A percentile compares a stretch with the other conserved stretches of the same genome.
Conservation (phyloP, 805 yeast species). For the Zygoascus tannicola region DNA sequence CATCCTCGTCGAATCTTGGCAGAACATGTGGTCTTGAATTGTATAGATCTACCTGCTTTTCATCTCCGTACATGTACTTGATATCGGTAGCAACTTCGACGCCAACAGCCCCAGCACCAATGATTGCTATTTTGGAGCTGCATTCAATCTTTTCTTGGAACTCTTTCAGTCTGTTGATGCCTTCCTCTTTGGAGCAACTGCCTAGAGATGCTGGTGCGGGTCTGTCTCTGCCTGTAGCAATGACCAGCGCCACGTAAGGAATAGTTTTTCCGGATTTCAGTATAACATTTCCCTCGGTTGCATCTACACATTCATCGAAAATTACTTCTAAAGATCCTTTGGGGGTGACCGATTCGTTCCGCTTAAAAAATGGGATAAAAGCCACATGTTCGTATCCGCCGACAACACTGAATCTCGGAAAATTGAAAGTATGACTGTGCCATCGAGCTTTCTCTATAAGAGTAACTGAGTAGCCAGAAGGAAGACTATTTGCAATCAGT, state of each 20-base stretch:
- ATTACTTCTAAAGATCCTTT: conserved; percentile 6
- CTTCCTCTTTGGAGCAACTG: conserved; percentile 1
- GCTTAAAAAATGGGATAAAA: conserved; percentile 7
- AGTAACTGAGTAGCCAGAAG: conserved; percentile 3
- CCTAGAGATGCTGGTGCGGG: conserved; percentile 4
- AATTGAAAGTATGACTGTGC: conserved; percentile 8
- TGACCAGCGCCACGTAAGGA: conserved; percentile 4
- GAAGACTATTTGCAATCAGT: conserved; percentile 5
- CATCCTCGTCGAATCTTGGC: conserved; percentile 7
- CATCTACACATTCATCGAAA: conserved; percentile 4
- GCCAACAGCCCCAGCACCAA: conserved; percentile 15
- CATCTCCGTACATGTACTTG: conserved; percentile 7
- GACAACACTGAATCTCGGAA: conserved; percentile 9
- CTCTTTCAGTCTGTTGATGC: conserved; percentile 5
- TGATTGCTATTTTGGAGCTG: conserved; percentile 6
- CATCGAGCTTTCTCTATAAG: conserved; percentile 3
- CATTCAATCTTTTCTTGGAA: conserved; percentile 4
- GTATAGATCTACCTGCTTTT: conserved; percentile 6
- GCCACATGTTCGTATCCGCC: conserved; percentile 8
- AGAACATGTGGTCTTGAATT: conserved; percentile 7
- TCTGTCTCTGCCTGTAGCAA: conserved; percentile 9
- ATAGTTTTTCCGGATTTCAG: conserved; percentile 4
- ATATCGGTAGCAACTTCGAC: conserved; percentile 13
- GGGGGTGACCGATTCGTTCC: conserved; percentile 2
- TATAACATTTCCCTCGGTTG: not conserved